A percentile compares a stretch with the other conserved stretches of the same genome.
Evolutionary conservation across 1,139 yeast species (phyloP).

Genomic region (Lodderomyces theae): DNA sequence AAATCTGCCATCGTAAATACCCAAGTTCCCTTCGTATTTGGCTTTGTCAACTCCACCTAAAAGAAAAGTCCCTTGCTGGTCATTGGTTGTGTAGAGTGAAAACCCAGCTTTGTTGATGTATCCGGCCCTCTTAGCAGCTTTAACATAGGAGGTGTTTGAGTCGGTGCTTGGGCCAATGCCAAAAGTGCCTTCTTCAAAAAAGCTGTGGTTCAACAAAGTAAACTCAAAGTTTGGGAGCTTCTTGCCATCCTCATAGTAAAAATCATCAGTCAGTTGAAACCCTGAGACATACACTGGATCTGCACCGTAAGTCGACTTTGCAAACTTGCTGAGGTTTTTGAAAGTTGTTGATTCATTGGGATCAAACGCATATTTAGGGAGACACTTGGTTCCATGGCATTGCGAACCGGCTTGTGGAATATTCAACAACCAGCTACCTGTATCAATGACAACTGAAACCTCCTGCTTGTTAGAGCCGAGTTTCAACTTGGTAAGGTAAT

Average conservation of each 20-base stretch:
- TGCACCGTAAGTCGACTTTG: background rate
- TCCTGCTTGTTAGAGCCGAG: background rate
- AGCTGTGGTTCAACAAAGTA: background rate
- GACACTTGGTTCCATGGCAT: background rate
- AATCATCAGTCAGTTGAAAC: background rate
- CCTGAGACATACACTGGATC: background rate
- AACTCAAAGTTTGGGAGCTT: background rate
- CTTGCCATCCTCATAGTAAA: background rate
- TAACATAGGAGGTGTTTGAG: background rate
- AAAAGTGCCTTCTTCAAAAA: background rate
- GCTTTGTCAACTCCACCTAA: slow-evolving; percentile 9
- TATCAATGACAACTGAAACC: background rate
- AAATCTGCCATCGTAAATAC: background rate
- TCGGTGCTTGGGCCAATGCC: background rate
- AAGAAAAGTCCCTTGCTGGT: background rate
- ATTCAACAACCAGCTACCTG: background rate
- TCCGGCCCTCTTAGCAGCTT: slow-evolving; percentile 3
- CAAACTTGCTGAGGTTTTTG: background rate
- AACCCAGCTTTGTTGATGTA: slow-evolving; percentile 6
- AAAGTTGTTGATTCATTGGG: background rate
- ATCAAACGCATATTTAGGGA: background rate
- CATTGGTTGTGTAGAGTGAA: background rate
- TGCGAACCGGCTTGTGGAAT: background rate
- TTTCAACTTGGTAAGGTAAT: background rate
- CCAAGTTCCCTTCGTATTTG: slow-evolving; percentile 6